phyloP scores from a whole-genome alignment of 1,284 basidiomycete species.

The Cryptococcus jaspeensis region DNA sequence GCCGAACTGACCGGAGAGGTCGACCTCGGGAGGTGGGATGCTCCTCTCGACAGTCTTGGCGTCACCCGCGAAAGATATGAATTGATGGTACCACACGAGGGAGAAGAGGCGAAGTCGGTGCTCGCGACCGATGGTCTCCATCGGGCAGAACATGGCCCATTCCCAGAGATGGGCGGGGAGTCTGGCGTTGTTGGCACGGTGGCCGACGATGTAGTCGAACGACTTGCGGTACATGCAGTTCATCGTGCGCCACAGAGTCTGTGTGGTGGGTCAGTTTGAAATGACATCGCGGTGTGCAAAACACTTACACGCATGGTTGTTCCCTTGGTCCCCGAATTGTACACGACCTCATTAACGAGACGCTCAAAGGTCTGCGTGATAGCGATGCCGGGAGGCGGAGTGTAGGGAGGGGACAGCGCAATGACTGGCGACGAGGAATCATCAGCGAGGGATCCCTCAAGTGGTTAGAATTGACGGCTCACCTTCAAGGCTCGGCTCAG shows the following conservation, averaged over 20 bases:
- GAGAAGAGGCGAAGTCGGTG: conserved; percentile 35
- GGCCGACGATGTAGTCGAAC: conserved; percentile 32
- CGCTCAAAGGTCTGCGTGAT: conserved; percentile 26
- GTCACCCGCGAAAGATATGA: background rate
- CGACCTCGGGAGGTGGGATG: conserved; percentile 15
- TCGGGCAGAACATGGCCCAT: conserved; percentile 24
- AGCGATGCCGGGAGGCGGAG: conserved; percentile 6
- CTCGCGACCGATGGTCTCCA: conserved; percentile 37
- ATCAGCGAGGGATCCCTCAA: background rate
- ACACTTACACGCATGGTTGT: conserved; percentile 29
- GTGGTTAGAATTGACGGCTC: background rate
- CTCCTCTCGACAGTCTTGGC: conserved; percentile 14
- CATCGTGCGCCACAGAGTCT: conserved; percentile 8
- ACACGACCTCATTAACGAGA: conserved; percentile 25
- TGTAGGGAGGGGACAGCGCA: conserved; percentile 8
- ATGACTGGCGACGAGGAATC: background rate
- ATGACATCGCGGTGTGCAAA: background rate
- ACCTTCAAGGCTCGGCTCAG: background rate
- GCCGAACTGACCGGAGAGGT: conserved; percentile 27
- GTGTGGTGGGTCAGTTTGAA: background rate
- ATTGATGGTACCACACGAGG: conserved; percentile 22
- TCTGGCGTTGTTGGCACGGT: conserved; percentile 26
- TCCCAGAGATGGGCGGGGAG: conserved; percentile 33
- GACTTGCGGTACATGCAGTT: conserved; percentile 31
- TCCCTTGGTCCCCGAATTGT: conserved; percentile 21